These are phyloP conservation scores for Agarophyton chilense DNA, from an alignment of 23 red algal species.

Conservation along the genomic window DNA sequence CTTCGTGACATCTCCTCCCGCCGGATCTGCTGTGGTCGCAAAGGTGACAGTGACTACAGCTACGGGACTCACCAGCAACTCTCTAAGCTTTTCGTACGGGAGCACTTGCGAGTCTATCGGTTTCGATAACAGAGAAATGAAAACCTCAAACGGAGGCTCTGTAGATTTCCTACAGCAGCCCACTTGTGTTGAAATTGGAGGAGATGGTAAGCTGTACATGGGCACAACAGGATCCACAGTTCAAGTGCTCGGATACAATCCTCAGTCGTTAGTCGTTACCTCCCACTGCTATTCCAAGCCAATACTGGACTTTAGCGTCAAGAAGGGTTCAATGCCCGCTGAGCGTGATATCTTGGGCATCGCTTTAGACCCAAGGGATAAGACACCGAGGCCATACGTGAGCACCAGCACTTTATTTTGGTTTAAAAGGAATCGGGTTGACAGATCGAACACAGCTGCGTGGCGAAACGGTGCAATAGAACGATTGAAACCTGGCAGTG, in stretches of 20 bases:
- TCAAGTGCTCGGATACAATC: conserved; percentile 45
- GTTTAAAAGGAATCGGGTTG: conserved; percentile 15
- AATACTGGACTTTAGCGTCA: background rate
- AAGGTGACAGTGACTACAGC: conserved; percentile 14
- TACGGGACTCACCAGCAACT: conserved; percentile 1
- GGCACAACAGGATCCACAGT: conserved; percentile 47
- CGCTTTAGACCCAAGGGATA: conserved; percentile 60
- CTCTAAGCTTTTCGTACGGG: conserved; percentile 20
- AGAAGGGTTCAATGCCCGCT: conserved; percentile 7
- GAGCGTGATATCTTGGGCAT: conserved; percentile 62
- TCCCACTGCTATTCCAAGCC: conserved; percentile 38
- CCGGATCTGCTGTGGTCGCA: background rate
- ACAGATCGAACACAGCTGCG: conserved; percentile 5
- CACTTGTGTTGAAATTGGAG: conserved; percentile 25
- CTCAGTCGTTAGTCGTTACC: conserved; percentile 1
- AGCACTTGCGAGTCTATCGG: conserved; percentile 31
- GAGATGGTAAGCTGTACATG: conserved; percentile 60
- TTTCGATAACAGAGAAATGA: conserved; percentile 34
- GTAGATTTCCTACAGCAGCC: conserved; percentile 40
- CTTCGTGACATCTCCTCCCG: conserved; percentile 50
- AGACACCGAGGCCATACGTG: conserved; percentile 34
- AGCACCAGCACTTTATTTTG: conserved; percentile 55
- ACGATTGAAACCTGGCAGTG: conserved; percentile 28
- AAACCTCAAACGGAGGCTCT: conserved; percentile 1
- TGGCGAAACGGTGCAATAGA: conserved; percentile 69